phyloP scores from a whole-genome alignment of 352 stramenopile genomes.

The Phytophthora uliginosa region DNA sequence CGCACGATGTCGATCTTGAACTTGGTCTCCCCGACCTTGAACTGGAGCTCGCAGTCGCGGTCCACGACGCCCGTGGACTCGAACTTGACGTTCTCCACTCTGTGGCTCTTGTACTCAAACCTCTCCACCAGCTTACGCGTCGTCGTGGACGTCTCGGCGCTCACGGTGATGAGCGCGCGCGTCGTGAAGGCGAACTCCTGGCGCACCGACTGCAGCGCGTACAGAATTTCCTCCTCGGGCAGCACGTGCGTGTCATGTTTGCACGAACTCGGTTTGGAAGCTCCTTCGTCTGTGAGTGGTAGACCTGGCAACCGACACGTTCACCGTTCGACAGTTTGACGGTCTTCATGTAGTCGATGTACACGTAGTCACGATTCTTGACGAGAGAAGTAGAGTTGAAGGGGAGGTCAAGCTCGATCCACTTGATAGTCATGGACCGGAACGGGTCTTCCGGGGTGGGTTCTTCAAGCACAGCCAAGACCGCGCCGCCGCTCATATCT shows the following conservation, averaged over 20 bases:
- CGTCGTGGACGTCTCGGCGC: conserved; percentile 47
- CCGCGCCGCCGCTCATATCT: conserved; percentile 42
- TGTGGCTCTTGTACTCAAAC: conserved; percentile 43
- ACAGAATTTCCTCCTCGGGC: conserved; percentile 52
- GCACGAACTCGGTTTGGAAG: conserved; percentile 45
- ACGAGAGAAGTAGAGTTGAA: conserved; percentile 28
- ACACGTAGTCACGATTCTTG: conserved; percentile 53
- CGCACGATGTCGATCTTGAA: conserved; percentile 47
- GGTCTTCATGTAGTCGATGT: conserved; percentile 55
- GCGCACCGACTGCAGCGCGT: conserved; percentile 59
- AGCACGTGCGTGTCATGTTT: conserved; percentile 56
- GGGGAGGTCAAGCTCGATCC: conserved; percentile 37
- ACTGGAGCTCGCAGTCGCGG: conserved; percentile 59
- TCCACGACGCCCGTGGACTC: conserved; percentile 59
- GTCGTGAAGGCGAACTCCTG: conserved; percentile 71
- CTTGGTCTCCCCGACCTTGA: conserved; percentile 31
- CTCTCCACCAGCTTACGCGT: conserved; percentile 42
- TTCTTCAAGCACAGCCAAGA: conserved; percentile 50
- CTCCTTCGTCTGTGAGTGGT: conserved; percentile 58
- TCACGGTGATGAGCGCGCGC: conserved; percentile 50
- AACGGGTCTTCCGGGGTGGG: conserved; percentile 57
- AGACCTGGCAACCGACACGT: conserved; percentile 50
- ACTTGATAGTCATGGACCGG: conserved; percentile 42
- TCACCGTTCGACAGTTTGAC: conserved; percentile 41
- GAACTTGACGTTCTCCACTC: conserved; percentile 43